phyloP scores from a whole-genome alignment of 2,329 filamentous ascomycete genomes.

The Fusarium sp. region DNA sequence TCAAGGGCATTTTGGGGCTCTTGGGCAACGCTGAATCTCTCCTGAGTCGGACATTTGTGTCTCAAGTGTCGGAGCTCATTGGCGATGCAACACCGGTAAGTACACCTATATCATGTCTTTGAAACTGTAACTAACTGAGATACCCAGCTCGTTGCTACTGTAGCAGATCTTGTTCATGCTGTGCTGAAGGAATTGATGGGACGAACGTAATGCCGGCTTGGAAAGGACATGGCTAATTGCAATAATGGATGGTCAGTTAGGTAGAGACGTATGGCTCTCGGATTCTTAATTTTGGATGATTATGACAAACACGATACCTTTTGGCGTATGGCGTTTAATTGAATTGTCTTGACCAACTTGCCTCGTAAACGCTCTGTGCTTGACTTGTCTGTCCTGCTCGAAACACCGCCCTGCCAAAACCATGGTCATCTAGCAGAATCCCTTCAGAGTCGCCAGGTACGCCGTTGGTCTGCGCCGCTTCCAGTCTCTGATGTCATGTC shows the following conservation, averaged over 20 bases:
- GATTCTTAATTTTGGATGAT: not conserved
- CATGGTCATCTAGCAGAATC: not conserved
- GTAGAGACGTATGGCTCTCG: not conserved
- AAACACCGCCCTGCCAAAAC: not conserved
- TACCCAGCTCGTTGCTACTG: slow-evolving; percentile 48
- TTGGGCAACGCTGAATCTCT: slow-evolving; percentile 54
- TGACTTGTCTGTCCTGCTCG: not conserved
- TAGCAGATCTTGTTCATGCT: slow-evolving; percentile 49
- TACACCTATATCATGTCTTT: not conserved
- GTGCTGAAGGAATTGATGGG: slow-evolving; percentile 47
- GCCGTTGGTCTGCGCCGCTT: not conserved
- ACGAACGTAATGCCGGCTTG: slow-evolving; percentile 17
- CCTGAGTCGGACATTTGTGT: slow-evolving; percentile 54
- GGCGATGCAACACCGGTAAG: slow-evolving; percentile 41
- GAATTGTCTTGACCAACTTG: not conserved
- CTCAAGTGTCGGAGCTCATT: slow-evolving; percentile 57
- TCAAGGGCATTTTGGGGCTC: slow-evolving; percentile 52
- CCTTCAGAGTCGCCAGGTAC: not conserved
- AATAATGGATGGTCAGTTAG: not conserved
- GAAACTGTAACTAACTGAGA: not conserved
- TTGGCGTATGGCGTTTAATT: not conserved
- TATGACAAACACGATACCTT: not conserved
- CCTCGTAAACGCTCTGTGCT: not conserved
- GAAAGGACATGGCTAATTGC: not conserved
- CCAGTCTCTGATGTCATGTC: not conserved